phyloP scores from a whole-genome alignment of 495 filamentous ascomycete species.

The Podospora pseudocomata region DNA sequence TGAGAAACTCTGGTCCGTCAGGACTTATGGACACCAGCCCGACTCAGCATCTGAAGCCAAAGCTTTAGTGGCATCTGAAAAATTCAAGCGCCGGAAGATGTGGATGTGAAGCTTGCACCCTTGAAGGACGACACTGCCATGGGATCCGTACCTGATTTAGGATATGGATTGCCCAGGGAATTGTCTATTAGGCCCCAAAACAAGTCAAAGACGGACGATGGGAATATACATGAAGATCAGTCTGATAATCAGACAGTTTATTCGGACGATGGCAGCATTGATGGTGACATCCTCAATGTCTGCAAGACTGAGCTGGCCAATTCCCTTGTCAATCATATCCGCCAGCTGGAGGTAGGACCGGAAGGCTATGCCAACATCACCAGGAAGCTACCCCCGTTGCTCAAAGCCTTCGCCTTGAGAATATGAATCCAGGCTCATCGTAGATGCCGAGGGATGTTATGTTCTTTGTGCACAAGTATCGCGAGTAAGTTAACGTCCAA shows the following conservation, averaged over 20 bases:
- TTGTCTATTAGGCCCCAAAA: not conserved
- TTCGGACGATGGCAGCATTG: not conserved
- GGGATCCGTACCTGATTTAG: no score
- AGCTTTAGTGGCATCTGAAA: no score
- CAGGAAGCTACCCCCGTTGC: not conserved
- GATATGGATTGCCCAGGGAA: no score
- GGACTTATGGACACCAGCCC: no score
- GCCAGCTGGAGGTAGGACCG: not conserved
- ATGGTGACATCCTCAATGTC: not conserved
- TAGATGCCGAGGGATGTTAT: not conserved
- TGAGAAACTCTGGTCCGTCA: no score
- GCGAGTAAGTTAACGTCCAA: not conserved
- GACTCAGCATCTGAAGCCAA: no score
- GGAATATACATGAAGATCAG: not conserved
- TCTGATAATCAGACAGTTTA: not conserved
- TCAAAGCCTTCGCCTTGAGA: not conserved
- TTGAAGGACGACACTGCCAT: no score
- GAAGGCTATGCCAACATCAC: not conserved
- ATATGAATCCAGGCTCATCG: not conserved
- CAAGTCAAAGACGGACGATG: not conserved
- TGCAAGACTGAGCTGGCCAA: not conserved
- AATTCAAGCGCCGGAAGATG: no score
- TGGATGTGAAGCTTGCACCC: no score
- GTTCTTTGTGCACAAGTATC: not conserved
- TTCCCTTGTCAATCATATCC: not conserved